Evolutionary conservation across 331 rosid genomes (phyloP), one percentile per base, ranked within the genome.

Genomic region (Quercus tomentella): DNA sequence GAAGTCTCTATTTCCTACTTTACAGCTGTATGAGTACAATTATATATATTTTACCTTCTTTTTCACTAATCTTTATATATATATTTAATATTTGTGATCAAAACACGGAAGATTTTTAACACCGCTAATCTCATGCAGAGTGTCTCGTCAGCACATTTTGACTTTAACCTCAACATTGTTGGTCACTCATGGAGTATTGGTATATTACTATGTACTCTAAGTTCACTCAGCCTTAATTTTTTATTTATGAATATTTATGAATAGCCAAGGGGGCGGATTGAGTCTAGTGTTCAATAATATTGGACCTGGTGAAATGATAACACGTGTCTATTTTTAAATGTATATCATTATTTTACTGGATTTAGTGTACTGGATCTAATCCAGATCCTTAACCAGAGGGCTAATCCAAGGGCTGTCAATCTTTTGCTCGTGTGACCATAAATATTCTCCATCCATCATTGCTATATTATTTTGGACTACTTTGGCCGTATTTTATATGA

Each of bases 301-400:
- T 35, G 0, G 0, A 7, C 0, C 0, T 0, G 0, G 1, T 35
- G 0, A 7, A 35, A 7, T 1, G 0, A 0, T 7, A 0, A 35
- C 0, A 35, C 1, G 0, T 1, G 0, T 7, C 0, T 0, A 35
- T 7, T 7, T 35, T 7, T 7, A 35, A 35, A 7, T 7, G 7
- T 0, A 0, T 5, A 0, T 33, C 0, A 1, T 0, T 4, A 1
- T 35, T 0, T 1, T 0, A 35, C 2, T 0, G 2, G 0, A 35
- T 35, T 0, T 0, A 35, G 8, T 35, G 2, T 0, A 31, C 8
- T 1, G 0, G 0, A 6, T 0, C 0, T 1, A 6, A 35, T 6
- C 2, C 0, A 7, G 0, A 7, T 1, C 41, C 9, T 2, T 49
- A 10, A 16, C 12, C 0, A 8, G 11, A 9, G 12, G 4, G 4